Evolutionary conservation across 805 yeast species (phyloP), one percentile per base, ranked within the genome.

Genomic region (Candida sonorensis): DNA sequence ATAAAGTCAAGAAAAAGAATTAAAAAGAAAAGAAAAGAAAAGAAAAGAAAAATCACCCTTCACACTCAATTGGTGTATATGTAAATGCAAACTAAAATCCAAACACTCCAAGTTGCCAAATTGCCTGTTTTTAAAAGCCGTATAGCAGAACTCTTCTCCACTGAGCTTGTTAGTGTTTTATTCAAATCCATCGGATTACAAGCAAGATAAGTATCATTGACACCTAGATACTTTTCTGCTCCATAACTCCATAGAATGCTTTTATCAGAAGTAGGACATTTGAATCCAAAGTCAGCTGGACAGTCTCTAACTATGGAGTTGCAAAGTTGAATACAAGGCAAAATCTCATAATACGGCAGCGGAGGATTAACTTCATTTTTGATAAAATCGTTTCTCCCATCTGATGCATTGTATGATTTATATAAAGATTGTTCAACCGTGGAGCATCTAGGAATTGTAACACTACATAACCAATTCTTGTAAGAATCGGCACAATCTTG

Each of bases 251-350:
- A 29, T 7, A 37, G 36, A 12, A 66, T 57, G 4, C 64, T 41
- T 0, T 50, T 48, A 22, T 63, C 61, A 9, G 37, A 31, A 1
- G 37, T 45, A 0, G 98, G 97, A 46, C 97, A 92, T 11, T 56
- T 47, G 53, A 90, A 87, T 2, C 75, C 76, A 47, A 90, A 75
- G 19, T 61, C 75, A 0, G 87, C 57, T 1, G 96, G 96, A 53
- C 98, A 90, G 52, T 82, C 81, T 30, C 85, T 67, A 2, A 81
- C 92, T 7, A 92, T 72, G 5, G 77, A 69, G 40, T 82, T 65
- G 55, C 97, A 92, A 40, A 80, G 70, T 48, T 82, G 78, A 30
- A 81, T 67, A 51, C 98, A 90, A 1, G 98, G 98, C 36, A 85
- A 54, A 3, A 92, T 69, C 57, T 90, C 98, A 45, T 67, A 78